Evolutionary conservation across 1,284 basidiomycete genomes (phyloP).

Genomic region (Trichosporon asahii): DNA sequence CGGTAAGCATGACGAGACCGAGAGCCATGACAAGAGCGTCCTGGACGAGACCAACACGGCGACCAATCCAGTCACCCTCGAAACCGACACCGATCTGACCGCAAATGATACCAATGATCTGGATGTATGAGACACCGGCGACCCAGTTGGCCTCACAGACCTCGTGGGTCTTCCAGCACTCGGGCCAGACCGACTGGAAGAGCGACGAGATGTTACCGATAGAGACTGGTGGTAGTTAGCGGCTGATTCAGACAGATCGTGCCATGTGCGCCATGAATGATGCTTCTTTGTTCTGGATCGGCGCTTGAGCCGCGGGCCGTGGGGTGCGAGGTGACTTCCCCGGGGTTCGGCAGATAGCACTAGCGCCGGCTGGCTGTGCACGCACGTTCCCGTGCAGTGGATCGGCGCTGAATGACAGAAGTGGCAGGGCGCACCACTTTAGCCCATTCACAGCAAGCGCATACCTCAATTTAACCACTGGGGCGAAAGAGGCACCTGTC

Average conservation of each 20-base stretch:
- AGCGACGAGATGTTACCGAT: constrained; percentile 57
- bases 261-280: not conserved
- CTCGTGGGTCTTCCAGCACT: constrained; percentile 54
- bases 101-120: constrained; percentile 55
- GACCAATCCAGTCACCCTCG: constrained; percentile 59
- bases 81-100: constrained; percentile 58
- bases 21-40: constrained; percentile 52
- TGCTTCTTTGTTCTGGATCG: not conserved
- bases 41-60: constrained; percentile 55
- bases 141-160: constrained; percentile 55
- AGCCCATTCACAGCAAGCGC: not conserved
- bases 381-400: not conserved
- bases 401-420: not conserved
- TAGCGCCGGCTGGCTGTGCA: not conserved
- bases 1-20: constrained; percentile 57
- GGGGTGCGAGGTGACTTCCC: not conserved
- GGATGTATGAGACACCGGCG: constrained; percentile 46
- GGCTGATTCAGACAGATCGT: not conserved
- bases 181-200: constrained; percentile 56
- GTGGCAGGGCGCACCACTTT: not conserved
- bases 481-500: not conserved
- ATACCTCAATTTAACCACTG: not conserved
- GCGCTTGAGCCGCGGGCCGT: not conserved
- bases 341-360: not conserved
- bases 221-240: constrained; percentile 42